phyloP scores from a whole-genome alignment of 805 yeast genomes.

The Teunomyces funiuensis region DNA sequence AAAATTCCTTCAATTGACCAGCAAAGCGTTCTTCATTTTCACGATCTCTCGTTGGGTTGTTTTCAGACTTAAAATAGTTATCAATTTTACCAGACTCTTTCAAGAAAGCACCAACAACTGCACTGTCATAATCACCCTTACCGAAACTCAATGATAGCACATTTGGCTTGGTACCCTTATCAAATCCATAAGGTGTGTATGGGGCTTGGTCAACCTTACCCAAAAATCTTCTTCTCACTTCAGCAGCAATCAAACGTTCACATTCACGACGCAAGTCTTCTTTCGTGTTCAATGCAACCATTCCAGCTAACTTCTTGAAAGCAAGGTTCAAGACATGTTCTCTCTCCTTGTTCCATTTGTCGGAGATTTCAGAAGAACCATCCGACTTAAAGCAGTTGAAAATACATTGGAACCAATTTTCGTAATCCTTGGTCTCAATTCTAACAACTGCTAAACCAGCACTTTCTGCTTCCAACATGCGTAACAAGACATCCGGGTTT shows the following conservation, averaged over 20 bases:
- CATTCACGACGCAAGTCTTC: conserved; percentile 79
- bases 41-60: conserved; percentile 54
- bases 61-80: conserved; percentile 76
- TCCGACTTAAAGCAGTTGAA: conserved; percentile 66
- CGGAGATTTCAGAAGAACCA: conserved; percentile 71
- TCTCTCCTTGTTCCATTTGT: conserved; percentile 80
- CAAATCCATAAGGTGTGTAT: conserved; percentile 74
- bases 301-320: conserved; percentile 62
- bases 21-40: conserved; percentile 46
- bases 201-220: conserved; percentile 91
- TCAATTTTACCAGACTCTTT: conserved; percentile 79
- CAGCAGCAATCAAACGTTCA: conserved; percentile 64
- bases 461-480: conserved; percentile 90
- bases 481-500: conserved; percentile 77
- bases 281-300: conserved; percentile 72
- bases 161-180: conserved; percentile 79
- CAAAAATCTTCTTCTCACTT: conserved; percentile 68
- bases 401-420: conserved; percentile 41
- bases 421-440: conserved; percentile 50
- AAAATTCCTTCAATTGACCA: conserved; percentile 66
- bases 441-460: conserved; percentile 69
- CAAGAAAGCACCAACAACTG: conserved; percentile 77
- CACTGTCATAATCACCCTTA: conserved; percentile 80
- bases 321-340: conserved; percentile 65
- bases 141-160: conserved; percentile 84